Evolutionary conservation across 768 basidiomycete genomes (phyloP), one percentile per base, ranked within the genome.

Genomic region (Hemileccinum rubropunctum): DNA sequence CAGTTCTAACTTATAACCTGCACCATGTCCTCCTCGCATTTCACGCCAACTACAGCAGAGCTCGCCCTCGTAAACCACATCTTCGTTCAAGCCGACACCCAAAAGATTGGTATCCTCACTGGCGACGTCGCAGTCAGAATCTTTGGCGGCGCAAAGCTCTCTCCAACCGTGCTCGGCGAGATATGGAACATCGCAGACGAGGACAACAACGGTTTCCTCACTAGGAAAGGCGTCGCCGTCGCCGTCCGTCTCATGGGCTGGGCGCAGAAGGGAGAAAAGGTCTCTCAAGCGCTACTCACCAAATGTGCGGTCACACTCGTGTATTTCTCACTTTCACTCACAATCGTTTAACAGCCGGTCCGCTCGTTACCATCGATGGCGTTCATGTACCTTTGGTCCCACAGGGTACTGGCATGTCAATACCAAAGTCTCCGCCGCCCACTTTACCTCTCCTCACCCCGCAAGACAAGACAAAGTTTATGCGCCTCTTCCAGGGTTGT

Each of bases 141-240:
- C 52, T 92, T 98, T 61, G 77, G 82, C 52, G 86, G 89, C 50
- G 86, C 95, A 46, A 85, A 88, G 62, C 81, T 98, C 52, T 72
- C 82, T 34, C 84, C 91, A 9, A 73, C 78, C 15, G 77, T 79
- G 32, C 83, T 99, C 54, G 91, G 95, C 39, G 91, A 97, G 72
- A 86, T 99, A 56, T 99, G 97, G 95, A 80, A 75, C 51, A 73
- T 98, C 51, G 86, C 93, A 43, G 97, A 99, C 74, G 84, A 88
- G 48, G 86, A 94, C 28, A 95, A 98, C 75, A 90, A 90, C 53
- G 97, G 97, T 2, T 93, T 86, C 73, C 80, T 99, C 47, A 86
- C 92, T 11, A 83, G 81, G 57, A 94, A 91, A 63, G 89, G 90
- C 38, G 90, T 93, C 59, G 84, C 91, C 15, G 76, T 88, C 52